Conservation (phyloP, 768 basidiomycete genomes). For the Roridomyces roridus region DNA sequence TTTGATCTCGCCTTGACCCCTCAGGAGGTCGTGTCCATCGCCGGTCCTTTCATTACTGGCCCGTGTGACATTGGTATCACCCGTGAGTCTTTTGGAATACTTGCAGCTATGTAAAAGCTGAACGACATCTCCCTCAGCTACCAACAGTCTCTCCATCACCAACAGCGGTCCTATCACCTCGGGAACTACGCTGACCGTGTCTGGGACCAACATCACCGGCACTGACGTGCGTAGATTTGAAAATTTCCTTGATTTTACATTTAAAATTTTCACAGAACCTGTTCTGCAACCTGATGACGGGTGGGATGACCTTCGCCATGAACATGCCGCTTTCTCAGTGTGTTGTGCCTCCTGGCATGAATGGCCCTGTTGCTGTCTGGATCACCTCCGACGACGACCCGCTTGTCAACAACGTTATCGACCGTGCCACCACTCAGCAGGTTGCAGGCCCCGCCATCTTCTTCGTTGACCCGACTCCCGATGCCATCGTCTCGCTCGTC, state of each 20-base stretch:
- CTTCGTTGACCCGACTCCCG: slow-evolving; percentile 67
- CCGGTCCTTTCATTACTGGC: slow-evolving; percentile 69
- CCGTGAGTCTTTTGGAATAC: slow-evolving; percentile 41
- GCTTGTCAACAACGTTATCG: slow-evolving; percentile 63
- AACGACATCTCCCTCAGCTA: slow-evolving; percentile 48
- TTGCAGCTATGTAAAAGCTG: neutral
- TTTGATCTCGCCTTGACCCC: slow-evolving; percentile 81
- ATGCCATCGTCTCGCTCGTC: slow-evolving; percentile 56
- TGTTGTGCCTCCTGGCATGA: slow-evolving; percentile 66
- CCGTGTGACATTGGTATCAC: slow-evolving; percentile 65
- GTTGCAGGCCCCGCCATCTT: slow-evolving; percentile 76
- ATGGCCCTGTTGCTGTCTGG: slow-evolving; percentile 78
- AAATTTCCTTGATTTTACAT: slow-evolving; percentile 5
- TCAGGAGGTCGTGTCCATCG: slow-evolving; percentile 73
- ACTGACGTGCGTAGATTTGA: slow-evolving; percentile 42
- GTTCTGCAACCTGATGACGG: slow-evolving; percentile 80
- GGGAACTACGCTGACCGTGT: slow-evolving; percentile 70
- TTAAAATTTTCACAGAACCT: slow-evolving; percentile 46
- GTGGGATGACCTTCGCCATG: slow-evolving; percentile 61
- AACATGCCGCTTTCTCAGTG: slow-evolving; percentile 66
- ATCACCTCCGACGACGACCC: slow-evolving; percentile 70
- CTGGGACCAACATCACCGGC: slow-evolving; percentile 60
- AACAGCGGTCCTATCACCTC: slow-evolving; percentile 61
- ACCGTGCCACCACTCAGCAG: slow-evolving; percentile 58
- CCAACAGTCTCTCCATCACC: slow-evolving; percentile 64